Evolutionary conservation across 148 eudicot species (phyloP), one percentile per base, ranked within the genome.

Genomic region (Nepenthes gracilis): DNA sequence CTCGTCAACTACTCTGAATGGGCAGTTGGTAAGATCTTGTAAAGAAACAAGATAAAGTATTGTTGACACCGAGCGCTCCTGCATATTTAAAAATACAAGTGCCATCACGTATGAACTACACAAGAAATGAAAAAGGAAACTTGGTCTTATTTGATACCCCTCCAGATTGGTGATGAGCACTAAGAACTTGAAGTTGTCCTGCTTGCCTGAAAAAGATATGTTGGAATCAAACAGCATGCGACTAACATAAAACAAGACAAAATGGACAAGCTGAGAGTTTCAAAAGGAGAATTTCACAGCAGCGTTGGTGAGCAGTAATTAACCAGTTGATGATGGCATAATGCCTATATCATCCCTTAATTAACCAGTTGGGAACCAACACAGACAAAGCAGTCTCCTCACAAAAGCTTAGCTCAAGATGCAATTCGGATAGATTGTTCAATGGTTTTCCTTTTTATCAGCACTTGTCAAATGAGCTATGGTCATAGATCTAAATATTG

Each of bases 51-150:
- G 99, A 64, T 93, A 93, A 45, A 93, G 85, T 76, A 93, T 92
- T 13, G 99, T 93, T 59, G 99, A 86, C 65, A 93, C 99, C 36
- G 99, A 93, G n/a, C 96, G 91, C 78, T 93, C 99, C 99, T 93
- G 59, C 55, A 70, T 55, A 61, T 12, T 12, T 36, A 70, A n/a
- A 56, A 37, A 58, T 14, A 66, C 23, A 23, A 60, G 56, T 14
- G 33, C 35, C 36, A 55, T 35, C 1, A 55, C 0, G 36, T 32
- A 9, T 32, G 7, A 55, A 33, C 9, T 2, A 35, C 15, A 33
- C 36, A 32, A 35, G 36, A 55, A 33, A 55, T 2, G 6, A 35
- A 55, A 55, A 9, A 1, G 8, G 37, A 55, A 55, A 33, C 4
- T 15, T 32, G 2, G 57, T 45, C 48, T 45, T 5, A 45, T 52